phyloP scores from a whole-genome alignment of 441 rosid species.

The Isatis lusitanica region DNA sequence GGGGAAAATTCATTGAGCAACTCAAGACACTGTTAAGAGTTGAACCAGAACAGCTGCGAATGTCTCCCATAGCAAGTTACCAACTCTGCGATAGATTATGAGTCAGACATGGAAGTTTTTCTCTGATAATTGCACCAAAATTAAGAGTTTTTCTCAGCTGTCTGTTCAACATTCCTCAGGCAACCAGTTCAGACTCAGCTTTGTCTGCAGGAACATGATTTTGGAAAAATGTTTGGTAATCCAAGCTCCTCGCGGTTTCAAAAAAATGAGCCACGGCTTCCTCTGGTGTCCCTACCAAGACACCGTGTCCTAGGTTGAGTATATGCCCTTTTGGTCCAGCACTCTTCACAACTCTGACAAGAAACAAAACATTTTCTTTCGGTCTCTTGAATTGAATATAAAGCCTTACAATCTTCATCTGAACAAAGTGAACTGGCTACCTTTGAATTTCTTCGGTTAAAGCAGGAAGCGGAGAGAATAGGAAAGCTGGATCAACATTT shows the following conservation, averaged over 20 bases:
- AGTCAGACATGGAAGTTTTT: background rate
- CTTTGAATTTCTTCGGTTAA: slow-evolving; percentile 83
- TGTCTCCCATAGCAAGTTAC: slow-evolving; percentile 8
- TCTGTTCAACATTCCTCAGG: slow-evolving; percentile 39
- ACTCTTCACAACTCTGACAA: slow-evolving; percentile 74
- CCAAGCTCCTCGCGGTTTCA: slow-evolving; percentile 69
- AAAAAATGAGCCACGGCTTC: slow-evolving; percentile 95
- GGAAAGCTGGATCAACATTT: slow-evolving; percentile 84
- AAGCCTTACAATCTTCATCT: slow-evolving; percentile 2
- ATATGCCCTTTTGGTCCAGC: slow-evolving; percentile 88
- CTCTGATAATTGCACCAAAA: slow-evolving; percentile 21
- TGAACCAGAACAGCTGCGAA: background rate
- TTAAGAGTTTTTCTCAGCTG: slow-evolving; percentile 12
- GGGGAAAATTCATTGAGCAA: background rate
- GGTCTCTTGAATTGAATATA: slow-evolving; percentile 2
- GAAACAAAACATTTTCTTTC: background rate
- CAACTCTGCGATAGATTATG: background rate
- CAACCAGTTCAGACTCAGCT: slow-evolving; percentile 57
- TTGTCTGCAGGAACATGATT: slow-evolving; percentile 38
- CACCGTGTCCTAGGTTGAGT: slow-evolving; percentile 92
- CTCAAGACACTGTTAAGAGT: slow-evolving; percentile 19
- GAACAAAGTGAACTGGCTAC: slow-evolving; percentile 32
- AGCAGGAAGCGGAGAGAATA: slow-evolving; percentile 80
- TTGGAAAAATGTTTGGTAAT: slow-evolving; percentile 43
- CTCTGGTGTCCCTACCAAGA: slow-evolving; percentile 94